phyloP scores from a whole-genome alignment of 2,329 filamentous ascomycete genomes.

The Fusarium luffae region DNA sequence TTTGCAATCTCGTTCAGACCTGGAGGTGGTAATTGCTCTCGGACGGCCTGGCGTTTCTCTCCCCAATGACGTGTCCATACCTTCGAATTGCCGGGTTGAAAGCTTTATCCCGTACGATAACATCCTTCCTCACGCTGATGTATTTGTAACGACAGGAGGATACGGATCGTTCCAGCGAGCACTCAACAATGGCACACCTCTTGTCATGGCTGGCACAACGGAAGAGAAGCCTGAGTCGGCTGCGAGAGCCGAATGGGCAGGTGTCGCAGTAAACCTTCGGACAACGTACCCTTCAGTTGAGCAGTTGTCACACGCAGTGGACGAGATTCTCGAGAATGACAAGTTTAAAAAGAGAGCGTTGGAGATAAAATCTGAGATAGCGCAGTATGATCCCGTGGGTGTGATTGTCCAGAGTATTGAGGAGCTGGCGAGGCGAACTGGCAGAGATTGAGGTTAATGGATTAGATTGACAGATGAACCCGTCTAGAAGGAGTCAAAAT shows the following conservation, averaged over 20 bases:
- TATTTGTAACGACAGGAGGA: neutral
- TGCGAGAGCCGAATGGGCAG: conserved; percentile 2
- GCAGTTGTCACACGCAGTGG: neutral
- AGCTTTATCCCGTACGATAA: conserved; percentile 4
- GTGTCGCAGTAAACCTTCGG: neutral
- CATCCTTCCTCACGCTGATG: neutral
- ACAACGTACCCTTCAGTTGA: neutral
- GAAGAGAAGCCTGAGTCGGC: conserved; percentile 9
- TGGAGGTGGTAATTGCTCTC: neutral
- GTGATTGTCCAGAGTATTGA: neutral
- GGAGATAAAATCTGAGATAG: neutral
- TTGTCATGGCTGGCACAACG: neutral
- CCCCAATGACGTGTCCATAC: neutral
- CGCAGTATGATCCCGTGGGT: neutral
- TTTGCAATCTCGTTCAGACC: neutral
- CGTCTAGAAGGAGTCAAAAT: too few species aligned
- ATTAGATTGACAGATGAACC: too few species aligned
- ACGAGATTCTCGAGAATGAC: neutral
- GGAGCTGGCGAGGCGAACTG: neutral
- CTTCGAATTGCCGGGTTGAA: neutral
- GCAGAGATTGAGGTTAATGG: too few species aligned
- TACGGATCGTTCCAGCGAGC: neutral
- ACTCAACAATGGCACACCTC: neutral
- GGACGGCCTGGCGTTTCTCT: neutral
- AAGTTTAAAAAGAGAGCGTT: neutral